phyloP scores from a whole-genome alignment of 2,329 filamentous ascomycete species.

The Chaetomium olivaceum region DNA sequence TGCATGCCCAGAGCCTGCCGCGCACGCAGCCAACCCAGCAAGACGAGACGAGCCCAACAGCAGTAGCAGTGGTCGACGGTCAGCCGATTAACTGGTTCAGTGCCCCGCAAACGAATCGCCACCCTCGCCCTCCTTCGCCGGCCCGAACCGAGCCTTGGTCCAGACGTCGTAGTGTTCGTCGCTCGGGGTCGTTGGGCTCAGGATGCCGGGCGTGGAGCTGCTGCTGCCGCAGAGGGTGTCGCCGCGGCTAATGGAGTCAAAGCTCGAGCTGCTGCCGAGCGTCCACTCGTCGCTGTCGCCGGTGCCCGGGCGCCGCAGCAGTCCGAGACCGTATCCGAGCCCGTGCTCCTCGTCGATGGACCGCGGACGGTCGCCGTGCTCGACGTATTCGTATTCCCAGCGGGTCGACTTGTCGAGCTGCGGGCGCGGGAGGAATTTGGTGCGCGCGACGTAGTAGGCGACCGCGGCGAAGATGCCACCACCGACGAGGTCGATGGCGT shows the following conservation, averaged over 20 bases:
- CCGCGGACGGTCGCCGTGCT: constrained; percentile 65
- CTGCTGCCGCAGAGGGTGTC: constrained; percentile 49
- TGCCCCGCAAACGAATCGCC: constrained; percentile 42
- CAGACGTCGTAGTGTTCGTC: constrained; percentile 45
- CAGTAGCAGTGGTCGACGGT: no score
- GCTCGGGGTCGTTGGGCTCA: constrained; percentile 52
- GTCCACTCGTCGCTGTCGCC: constrained; percentile 85
- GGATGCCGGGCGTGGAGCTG: constrained; percentile 50
- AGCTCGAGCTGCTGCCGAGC: constrained; percentile 78
- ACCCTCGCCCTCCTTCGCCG: constrained; percentile 44
- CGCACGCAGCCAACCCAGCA: no score
- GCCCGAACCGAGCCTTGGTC: constrained; percentile 40
- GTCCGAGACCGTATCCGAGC: constrained; percentile 49
- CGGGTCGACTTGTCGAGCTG: constrained; percentile 83
- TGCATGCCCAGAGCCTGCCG: no score
- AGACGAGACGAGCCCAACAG: no score
- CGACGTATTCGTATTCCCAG: constrained; percentile 95
- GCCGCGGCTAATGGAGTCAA: constrained; percentile 46
- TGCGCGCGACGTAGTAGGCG: constrained; percentile 79
- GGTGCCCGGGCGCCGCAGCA: constrained; percentile 44
- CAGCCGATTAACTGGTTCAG: neutral
- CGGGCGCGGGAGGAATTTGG: constrained; percentile 76
- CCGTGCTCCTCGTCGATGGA: constrained; percentile 49
- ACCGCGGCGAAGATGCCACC: constrained; percentile 77
- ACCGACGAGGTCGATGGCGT: constrained; percentile 86